A percentile compares a stretch with the other conserved stretches of the same genome.
Evolutionary conservation across 495 filamentous ascomycete genomes (phyloP).

Genomic region (Penicillium pancosmium): DNA sequence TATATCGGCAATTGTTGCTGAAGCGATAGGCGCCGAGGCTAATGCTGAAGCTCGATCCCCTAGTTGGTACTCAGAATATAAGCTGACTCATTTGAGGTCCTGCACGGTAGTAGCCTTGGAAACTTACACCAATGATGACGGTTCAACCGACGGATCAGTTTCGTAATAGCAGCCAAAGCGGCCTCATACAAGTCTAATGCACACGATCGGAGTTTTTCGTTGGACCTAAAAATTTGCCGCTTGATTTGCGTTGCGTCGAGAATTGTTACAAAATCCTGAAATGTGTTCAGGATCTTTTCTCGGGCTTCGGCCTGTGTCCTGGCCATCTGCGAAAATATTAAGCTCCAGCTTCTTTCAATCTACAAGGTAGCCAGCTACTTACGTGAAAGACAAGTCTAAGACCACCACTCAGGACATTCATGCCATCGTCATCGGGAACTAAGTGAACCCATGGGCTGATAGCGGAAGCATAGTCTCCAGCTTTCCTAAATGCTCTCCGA

Average conservation of each 20-base stretch:
- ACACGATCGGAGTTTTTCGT: background rate
- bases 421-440: background rate
- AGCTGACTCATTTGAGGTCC: background rate
- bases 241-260: background rate
- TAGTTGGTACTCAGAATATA: too few species aligned
- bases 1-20: too few species aligned
- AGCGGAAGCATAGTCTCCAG: background rate
- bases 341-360: too few species aligned
- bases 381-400: background rate
- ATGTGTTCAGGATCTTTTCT: background rate
- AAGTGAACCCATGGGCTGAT: constrained; percentile 1
- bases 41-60: too few species aligned
- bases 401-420: background rate
- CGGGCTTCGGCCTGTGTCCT: background rate
- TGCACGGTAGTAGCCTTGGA: background rate
- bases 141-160: background rate
- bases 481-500: background rate
- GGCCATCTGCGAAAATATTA: background rate
- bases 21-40: too few species aligned
- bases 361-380: too few species aligned
- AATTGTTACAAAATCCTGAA: background rate
- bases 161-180: background rate
- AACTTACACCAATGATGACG: background rate
- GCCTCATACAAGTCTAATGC: background rate
- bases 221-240: background rate